Evolutionary conservation across 1,139 yeast species (phyloP).

Genomic region (Kodamaea derodonti): DNA sequence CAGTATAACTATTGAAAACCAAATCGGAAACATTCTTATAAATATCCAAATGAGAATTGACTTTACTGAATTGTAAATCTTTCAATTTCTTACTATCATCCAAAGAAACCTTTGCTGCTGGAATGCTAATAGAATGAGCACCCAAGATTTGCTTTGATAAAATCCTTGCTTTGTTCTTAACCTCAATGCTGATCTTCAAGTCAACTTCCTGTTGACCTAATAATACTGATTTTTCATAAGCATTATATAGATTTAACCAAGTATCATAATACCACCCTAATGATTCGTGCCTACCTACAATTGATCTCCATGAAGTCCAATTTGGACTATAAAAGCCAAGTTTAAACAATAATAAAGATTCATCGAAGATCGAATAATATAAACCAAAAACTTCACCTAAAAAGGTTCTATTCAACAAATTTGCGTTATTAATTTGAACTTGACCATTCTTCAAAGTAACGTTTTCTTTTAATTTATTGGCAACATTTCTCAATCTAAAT

Average conservation of each 20-base stretch:
- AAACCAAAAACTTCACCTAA: constrained; percentile 18
- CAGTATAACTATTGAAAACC: constrained; percentile 42
- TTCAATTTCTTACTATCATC: constrained; percentile 14
- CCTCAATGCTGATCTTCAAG: constrained; percentile 21
- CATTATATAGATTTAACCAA: constrained; percentile 22
- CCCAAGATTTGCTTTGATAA: constrained; percentile 38
- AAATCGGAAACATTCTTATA: constrained; percentile 41
- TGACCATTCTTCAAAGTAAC: constrained; percentile 9
- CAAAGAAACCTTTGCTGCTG: constrained; percentile 2
- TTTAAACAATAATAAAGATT: constrained; percentile 19
- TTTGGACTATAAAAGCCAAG: constrained; percentile 16
- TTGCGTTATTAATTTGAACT: constrained; percentile 9
- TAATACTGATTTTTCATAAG: constrained; percentile 16
- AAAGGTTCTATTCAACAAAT: constrained; percentile 12
- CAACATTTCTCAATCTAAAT: constrained; percentile 41
- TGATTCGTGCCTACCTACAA: constrained; percentile 21
- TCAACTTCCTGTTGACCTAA: constrained; percentile 22
- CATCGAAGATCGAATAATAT: constrained; percentile 23
- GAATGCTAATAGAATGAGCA: constrained; percentile 6
- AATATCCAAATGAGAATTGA: constrained; percentile 39
- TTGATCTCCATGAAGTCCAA: constrained; percentile 8
- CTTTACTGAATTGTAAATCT: constrained; percentile 36
- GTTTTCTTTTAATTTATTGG: constrained; percentile 17
- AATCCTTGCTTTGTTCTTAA: constrained; percentile 30
- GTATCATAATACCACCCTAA: constrained; percentile 28